phyloP scores from a whole-genome alignment of 78 protist species.

The Dictyostelium discoideum region DNA sequence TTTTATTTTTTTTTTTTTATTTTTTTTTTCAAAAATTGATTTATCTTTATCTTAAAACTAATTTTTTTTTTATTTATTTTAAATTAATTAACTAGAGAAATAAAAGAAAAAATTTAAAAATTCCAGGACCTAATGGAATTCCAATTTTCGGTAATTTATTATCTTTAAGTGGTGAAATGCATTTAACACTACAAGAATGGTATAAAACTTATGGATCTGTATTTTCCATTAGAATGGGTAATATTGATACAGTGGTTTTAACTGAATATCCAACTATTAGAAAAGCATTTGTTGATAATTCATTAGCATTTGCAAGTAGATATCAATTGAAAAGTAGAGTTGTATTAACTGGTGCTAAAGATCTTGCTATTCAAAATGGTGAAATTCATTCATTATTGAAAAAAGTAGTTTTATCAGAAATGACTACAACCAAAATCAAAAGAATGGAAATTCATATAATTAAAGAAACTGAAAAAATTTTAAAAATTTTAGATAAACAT shows the following conservation, averaged over 20 bases:
- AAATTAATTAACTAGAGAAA: background rate
- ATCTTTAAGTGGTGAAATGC: background rate
- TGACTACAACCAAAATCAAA: background rate
- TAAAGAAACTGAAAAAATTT: background rate
- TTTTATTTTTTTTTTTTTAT: too few species aligned
- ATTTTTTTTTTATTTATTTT: too few species aligned
- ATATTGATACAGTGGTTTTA: conserved; percentile 21
- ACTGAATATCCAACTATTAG: conserved; percentile 13
- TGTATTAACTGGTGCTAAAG: background rate
- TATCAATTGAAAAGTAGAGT: background rate
- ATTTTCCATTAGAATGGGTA: conserved; percentile 15
- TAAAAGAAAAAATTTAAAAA: background rate
- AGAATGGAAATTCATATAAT: background rate
- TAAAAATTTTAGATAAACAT: background rate
- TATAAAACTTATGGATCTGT: conserved; percentile 23
- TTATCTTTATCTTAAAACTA: too few species aligned
- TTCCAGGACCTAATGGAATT: background rate
- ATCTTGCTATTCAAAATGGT: conserved; percentile 21
- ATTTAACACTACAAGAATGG: background rate
- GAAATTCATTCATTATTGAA: background rate
- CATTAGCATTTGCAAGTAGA: background rate
- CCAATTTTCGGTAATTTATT: background rate
- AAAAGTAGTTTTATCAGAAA: background rate
- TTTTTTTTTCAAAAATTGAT: too few species aligned
- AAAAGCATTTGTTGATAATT: conserved; percentile 29